These are phyloP conservation scores for Neopestalotiopsis rosae DNA, from an alignment of 2,329 filamentous ascomycete species.

Conservation along the genomic window DNA sequence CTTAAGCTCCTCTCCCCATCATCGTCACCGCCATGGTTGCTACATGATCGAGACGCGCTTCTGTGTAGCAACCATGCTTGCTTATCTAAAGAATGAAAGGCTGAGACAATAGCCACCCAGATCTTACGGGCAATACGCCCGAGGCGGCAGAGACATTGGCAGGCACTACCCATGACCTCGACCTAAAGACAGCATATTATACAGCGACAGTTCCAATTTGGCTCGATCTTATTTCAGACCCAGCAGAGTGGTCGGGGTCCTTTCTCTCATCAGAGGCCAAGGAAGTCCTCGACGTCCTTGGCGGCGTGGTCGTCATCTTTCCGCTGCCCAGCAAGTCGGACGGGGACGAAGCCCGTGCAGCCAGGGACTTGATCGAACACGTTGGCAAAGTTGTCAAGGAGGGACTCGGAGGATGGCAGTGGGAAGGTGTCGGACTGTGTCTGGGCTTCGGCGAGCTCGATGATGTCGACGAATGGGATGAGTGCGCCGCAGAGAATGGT, in stretches of 20 bases:
- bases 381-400: conserved; percentile 61
- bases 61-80: no score
- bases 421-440: conserved; percentile 69
- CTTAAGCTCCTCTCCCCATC: no score
- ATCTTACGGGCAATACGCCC: conserved; percentile 56
- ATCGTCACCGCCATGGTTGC: no score
- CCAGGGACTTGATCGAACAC: conserved; percentile 51
- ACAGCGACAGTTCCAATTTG: conserved; percentile 65
- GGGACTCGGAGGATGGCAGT: conserved; percentile 64
- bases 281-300: conserved; percentile 67
- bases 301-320: conserved; percentile 63
- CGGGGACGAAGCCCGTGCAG: conserved; percentile 28
- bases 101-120: conserved; percentile 37
- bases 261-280: conserved; percentile 66
- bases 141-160: conserved; percentile 53
- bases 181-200: conserved; percentile 66
- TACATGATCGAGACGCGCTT: no score
- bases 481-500: conserved; percentile 59
- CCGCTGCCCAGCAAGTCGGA: conserved; percentile 40
- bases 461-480: conserved; percentile 65
- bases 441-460: conserved; percentile 56
- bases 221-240: conserved; percentile 65
- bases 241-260: conserved; percentile 59
- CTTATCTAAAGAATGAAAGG: not conserved
- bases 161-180: conserved; percentile 62